Base-by-base conservation (phyloP, 495 filamentous ascomycete species). In the Penicillium paradoxum region DNA sequence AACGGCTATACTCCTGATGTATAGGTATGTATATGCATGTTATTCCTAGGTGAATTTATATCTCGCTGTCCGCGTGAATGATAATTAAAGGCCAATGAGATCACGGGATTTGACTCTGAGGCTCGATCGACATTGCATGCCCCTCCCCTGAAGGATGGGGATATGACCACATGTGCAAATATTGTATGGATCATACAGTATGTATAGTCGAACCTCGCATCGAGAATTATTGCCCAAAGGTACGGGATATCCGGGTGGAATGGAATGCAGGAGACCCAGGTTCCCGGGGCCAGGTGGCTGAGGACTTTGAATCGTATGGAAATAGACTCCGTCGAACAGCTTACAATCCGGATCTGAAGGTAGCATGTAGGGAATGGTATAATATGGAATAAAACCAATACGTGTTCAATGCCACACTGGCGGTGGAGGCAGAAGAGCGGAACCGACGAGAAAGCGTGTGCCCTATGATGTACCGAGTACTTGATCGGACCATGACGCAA, bases 51-150 rank as follows among this genome's bases (percentile, higher is more conserved):
- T 17, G 34, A 37, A 37, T 7, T 17, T 37, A 37, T 37, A 37
- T 37, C n/a, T 37, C n/a, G 34, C 34, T 38, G 53, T 47, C 34
- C 48, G 40, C 46, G 46, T 50, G 54, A 56, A 56, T 48, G 45
- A 49, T 17, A 41, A 47, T 36, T 39, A 18, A 37, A 49, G 43
- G 27, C 56, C 59, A 58, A 49, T 58, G 11, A 56, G 38, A 61
- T 58, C 46, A 57, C 55, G 55, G 63, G 60, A 63, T 66, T 24
- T 38, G 47, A 38, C 60, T 55, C 57, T 60, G 60, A 59, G 65
- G 59, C 67, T 68, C 59, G 65, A 72, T 72, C 67, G 64, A 69
- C 69, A 70, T 61, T 70, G 65, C 67, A 70, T 68, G 60, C 59
- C 56, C 52, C 57, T 55, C 59, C 56, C 57, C 57, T 59, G 56